Conservation (phyloP, 805 yeast species). For the Yamadazyma endophytica region DNA sequence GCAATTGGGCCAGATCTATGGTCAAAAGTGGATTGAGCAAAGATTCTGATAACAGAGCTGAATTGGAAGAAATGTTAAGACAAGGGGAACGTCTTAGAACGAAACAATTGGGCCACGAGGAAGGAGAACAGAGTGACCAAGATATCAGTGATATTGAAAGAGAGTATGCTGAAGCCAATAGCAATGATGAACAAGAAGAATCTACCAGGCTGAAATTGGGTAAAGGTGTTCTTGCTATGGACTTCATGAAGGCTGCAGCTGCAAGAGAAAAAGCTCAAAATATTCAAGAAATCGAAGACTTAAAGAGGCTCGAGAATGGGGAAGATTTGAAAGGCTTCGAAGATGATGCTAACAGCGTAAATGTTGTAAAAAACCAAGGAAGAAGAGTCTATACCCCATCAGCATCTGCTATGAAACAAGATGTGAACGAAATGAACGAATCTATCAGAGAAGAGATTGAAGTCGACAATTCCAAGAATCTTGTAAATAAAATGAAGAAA, state of each 20-base stretch:
- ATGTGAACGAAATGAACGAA: slow-evolving; percentile 30
- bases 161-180: slow-evolving; percentile 33
- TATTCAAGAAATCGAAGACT: slow-evolving; percentile 44
- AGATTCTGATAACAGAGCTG: slow-evolving; percentile 78
- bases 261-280: slow-evolving; percentile 61
- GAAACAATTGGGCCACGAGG: slow-evolving; percentile 66
- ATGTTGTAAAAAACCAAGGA: slow-evolving; percentile 61
- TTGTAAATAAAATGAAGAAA: slow-evolving; percentile 37
- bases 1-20: slow-evolving; percentile 89
- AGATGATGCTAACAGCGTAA: slow-evolving; percentile 40
- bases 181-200: slow-evolving; percentile 29
- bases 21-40: slow-evolving; percentile 86
- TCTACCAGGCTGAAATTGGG: slow-evolving; percentile 47
- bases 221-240: slow-evolving; percentile 91
- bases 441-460: slow-evolving; percentile 41
- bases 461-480: slow-evolving; percentile 46
- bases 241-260: slow-evolving; percentile 90
- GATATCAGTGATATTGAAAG: slow-evolving; percentile 44
- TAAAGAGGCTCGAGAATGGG: slow-evolving; percentile 47
- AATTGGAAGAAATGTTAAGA: slow-evolving; percentile 90
- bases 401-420: slow-evolving; percentile 37
- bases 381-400: slow-evolving; percentile 76
- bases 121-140: slow-evolving; percentile 51
- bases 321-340: slow-evolving; percentile 33
- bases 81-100: slow-evolving; percentile 75